A percentile compares a stretch with the other conserved stretches of the same genome.
Conservation (phyloP, 768 basidiomycete species). For the Hericium coralloides region DNA sequence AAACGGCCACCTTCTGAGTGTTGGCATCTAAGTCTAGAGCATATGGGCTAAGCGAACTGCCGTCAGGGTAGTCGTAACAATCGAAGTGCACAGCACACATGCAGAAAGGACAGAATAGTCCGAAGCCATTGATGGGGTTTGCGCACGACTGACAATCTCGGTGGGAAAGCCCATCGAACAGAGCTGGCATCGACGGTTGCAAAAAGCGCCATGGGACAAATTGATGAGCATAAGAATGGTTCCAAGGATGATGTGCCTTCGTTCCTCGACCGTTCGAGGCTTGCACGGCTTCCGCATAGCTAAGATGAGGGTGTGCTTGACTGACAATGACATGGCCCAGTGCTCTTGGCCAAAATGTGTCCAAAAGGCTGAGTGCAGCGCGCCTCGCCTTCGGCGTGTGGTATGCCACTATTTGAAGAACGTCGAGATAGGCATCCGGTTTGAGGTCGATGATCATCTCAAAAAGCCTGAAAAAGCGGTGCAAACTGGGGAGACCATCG, state of each 20-base stretch:
- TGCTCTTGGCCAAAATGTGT: slow-evolving; percentile 57
- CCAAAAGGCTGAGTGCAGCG: slow-evolving; percentile 45
- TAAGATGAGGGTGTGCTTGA: slow-evolving; percentile 36
- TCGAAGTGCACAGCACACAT: slow-evolving; percentile 64
- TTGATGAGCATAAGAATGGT: slow-evolving; percentile 46
- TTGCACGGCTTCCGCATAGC: slow-evolving; percentile 18
- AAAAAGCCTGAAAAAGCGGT: slow-evolving; percentile 48
- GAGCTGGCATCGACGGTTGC: slow-evolving; percentile 15
- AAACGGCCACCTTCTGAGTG: slow-evolving; percentile 50
- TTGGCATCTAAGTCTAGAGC: slow-evolving; percentile 32
- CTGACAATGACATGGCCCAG: slow-evolving; percentile 60
- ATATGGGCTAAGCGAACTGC: slow-evolving; percentile 45
- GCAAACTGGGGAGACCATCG: slow-evolving; percentile 26
- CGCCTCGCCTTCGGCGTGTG: slow-evolving; percentile 46
- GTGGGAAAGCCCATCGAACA: slow-evolving; percentile 26
- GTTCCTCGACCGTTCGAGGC: slow-evolving; percentile 6
- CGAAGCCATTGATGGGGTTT: slow-evolving; percentile 52
- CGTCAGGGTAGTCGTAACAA: slow-evolving; percentile 68
- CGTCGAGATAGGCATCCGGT: slow-evolving; percentile 59
- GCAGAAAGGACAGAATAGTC: slow-evolving; percentile 64
- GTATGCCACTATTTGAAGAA: slow-evolving; percentile 65
- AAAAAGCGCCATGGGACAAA: slow-evolving; percentile 63
- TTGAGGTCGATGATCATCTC: slow-evolving; percentile 46
- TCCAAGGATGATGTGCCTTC: slow-evolving; percentile 7
- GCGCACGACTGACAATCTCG: slow-evolving; percentile 50